Percentiles rank a stretch among this genome's conserved stretches.
Evolutionary conservation across 495 filamentous ascomycete genomes (phyloP).

Genomic region (Penicillium herquei): DNA sequence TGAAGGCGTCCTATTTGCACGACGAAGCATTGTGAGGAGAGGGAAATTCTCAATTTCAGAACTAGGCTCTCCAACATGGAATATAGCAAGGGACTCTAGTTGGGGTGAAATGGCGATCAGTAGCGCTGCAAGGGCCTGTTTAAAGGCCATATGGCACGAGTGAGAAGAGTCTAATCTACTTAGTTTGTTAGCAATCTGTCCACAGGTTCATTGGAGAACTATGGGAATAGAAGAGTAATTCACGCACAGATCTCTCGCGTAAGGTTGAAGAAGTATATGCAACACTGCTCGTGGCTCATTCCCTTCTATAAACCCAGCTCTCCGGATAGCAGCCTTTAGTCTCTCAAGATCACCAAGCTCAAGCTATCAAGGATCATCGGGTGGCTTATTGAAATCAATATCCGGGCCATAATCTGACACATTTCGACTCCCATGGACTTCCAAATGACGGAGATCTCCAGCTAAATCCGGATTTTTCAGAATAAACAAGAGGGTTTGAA

Average conservation of each 20-base stretch:
- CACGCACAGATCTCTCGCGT: neutral
- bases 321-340: neutral
- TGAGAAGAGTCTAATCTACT: neutral
- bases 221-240: neutral
- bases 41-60: neutral
- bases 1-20: neutral
- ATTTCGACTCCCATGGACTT: neutral
- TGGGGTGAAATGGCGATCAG: neutral
- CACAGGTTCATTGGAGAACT: too few species aligned
- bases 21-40: conserved; percentile 1
- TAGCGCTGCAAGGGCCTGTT: neutral
- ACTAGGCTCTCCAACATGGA: neutral
- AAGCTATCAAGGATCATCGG: neutral
- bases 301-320: neutral
- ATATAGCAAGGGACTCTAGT: neutral
- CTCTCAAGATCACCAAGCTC: neutral
- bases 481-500: neutral
- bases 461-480: neutral
- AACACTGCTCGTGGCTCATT: neutral
- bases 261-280: neutral
- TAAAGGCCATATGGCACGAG: neutral
- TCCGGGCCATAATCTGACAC: neutral
- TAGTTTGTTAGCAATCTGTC: neutral
- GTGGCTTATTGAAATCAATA: neutral
- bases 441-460: neutral